phyloP scores from a whole-genome alignment of 306 rosid genomes.

The Fragaria ananassa region DNA sequence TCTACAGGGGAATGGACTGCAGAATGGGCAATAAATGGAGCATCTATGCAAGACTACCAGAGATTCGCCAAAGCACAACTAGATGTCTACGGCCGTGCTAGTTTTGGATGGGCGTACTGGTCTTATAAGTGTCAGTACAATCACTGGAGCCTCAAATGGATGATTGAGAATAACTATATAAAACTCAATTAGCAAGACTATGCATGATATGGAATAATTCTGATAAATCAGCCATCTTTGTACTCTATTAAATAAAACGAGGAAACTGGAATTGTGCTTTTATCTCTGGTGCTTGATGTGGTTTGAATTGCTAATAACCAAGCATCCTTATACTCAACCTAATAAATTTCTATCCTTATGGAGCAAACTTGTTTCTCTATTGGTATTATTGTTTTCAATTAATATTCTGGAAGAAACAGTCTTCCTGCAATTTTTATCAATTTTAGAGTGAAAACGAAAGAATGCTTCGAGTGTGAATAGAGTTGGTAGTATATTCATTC shows the following conservation, averaged over 20 bases:
- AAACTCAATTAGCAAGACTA: slow-evolving; percentile 9
- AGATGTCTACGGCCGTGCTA: slow-evolving; percentile 45
- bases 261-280: neutral
- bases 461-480: no score
- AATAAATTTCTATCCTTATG: no score
- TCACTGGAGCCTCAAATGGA: slow-evolving; percentile 51
- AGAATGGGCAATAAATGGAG: slow-evolving; percentile 33
- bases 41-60: slow-evolving; percentile 38
- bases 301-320: neutral
- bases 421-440: neutral
- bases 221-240: neutral
- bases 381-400: neutral
- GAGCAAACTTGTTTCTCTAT: neutral
- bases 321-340: neutral
- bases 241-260: neutral
- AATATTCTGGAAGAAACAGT: neutral
- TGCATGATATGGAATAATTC: neutral
- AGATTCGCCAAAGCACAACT: slow-evolving; percentile 33
- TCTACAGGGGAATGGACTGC: slow-evolving; percentile 58
- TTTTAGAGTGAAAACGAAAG: no score
- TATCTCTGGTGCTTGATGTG: neutral
- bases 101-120: slow-evolving; percentile 63
- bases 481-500: no score
- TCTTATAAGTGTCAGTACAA: slow-evolving; percentile 38
- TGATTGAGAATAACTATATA: slow-evolving; percentile 41